These are phyloP conservation scores for Yamadazyma laniorum DNA, from an alignment of 805 yeast species.

Conservation along the genomic window DNA sequence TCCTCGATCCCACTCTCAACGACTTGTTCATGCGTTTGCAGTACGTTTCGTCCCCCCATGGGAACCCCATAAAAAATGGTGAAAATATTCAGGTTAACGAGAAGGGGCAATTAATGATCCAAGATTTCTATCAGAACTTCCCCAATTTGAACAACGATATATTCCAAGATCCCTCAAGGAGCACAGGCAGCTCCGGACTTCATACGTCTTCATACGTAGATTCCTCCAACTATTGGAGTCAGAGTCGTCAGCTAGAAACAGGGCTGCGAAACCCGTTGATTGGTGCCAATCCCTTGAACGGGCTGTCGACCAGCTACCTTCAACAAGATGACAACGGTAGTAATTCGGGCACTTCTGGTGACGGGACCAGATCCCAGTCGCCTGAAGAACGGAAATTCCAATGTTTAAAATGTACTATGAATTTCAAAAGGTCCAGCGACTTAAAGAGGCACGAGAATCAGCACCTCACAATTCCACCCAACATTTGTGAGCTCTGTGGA, in stretches of 20 bases:
- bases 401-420: conserved; percentile 59
- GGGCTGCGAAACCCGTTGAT: conserved; percentile 10
- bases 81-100: conserved; percentile 34
- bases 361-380: conserved; percentile 1
- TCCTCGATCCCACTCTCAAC: conserved; percentile 62
- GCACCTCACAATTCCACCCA: conserved; percentile 68
- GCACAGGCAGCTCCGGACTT: not conserved
- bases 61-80: conserved; percentile 43
- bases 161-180: conserved; percentile 18
- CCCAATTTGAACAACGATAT: conserved; percentile 45
- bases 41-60: conserved; percentile 59
- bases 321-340: not conserved
- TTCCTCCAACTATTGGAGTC: conserved; percentile 6
- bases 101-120: conserved; percentile 43
- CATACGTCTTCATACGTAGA: not conserved
- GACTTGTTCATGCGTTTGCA: conserved; percentile 59
- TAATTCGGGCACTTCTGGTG: not conserved
- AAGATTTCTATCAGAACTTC: conserved; percentile 39
- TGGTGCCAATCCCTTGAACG: conserved; percentile 7
- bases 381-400: conserved; percentile 41
- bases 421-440: conserved; percentile 67
- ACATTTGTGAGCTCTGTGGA: conserved; percentile 72
- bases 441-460: conserved; percentile 74
- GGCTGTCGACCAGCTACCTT: not conserved
- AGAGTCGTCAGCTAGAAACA: conserved; percentile 8